These are phyloP conservation scores for Puccinia novopanici DNA, from an alignment of 1,284 basidiomycete genomes.

Conservation along the genomic window DNA sequence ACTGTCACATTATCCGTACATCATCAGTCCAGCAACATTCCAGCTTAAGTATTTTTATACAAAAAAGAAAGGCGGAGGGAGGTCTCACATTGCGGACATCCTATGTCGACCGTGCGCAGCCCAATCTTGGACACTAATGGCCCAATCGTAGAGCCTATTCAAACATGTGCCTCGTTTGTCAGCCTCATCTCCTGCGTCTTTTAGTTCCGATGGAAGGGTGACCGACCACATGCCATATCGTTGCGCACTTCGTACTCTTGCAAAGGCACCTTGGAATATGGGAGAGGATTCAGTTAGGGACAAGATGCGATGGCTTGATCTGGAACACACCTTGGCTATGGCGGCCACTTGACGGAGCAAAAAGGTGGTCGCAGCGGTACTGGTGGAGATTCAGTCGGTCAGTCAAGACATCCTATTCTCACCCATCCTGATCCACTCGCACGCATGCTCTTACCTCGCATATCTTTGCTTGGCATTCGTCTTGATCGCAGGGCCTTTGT, in stretches of 20 bases:
- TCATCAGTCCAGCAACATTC: conserved; percentile 48
- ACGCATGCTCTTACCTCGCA: conserved; percentile 44
- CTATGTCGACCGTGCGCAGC: conserved; percentile 84
- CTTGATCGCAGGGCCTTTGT: conserved; percentile 88
- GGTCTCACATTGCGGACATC: conserved; percentile 68
- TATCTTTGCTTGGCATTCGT: conserved; percentile 70
- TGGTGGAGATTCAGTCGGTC: conserved; percentile 60
- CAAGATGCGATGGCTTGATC: conserved; percentile 69
- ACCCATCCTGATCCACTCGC: too few species aligned
- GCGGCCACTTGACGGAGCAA: conserved; percentile 64
- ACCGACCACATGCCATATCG: conserved; percentile 63
- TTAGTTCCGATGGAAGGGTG: not conserved
- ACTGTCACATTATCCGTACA: conserved; percentile 55
- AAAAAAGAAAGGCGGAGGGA: too few species aligned
- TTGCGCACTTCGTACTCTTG: conserved; percentile 90
- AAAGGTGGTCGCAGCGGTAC: conserved; percentile 65
- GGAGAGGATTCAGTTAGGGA: too few species aligned
- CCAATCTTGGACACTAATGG: conserved; percentile 72
- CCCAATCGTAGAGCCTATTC: conserved; percentile 79
- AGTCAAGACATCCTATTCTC: too few species aligned
- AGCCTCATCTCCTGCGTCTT: not conserved
- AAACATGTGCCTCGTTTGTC: not conserved
- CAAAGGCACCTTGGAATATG: conserved; percentile 67
- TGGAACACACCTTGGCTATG: conserved; percentile 60
- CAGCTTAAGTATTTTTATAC: conserved; percentile 55